phyloP scores from a whole-genome alignment of 495 filamentous ascomycete species.

The Xylaria sp. region DNA sequence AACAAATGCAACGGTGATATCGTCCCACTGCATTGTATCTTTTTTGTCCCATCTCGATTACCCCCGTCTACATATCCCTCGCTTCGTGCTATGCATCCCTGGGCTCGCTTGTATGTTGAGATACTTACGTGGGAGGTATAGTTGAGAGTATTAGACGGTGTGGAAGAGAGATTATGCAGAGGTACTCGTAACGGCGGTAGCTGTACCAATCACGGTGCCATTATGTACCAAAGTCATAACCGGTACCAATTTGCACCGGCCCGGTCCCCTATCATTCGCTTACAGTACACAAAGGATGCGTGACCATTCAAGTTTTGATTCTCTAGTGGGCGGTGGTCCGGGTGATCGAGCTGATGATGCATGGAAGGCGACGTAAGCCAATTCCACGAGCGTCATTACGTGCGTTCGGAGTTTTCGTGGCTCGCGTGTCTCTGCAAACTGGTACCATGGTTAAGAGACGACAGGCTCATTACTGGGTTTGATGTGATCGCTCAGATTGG shows the following conservation, averaged over 20 bases:
- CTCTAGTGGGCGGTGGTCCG: not conserved
- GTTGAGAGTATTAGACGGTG: not conserved
- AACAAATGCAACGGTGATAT: conserved; percentile 27
- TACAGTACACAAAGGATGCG: conserved; percentile 5
- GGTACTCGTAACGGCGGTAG: conserved; percentile 8
- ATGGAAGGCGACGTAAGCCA: conserved; percentile 14
- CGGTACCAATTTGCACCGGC: conserved; percentile 2
- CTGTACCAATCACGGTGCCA: conserved; percentile 15
- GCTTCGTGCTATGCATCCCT: conserved; percentile 24
- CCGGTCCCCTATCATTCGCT: conserved; percentile 11
- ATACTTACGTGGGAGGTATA: conserved; percentile 5
- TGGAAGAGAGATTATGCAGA: conserved; percentile 4
- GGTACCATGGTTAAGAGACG: conserved; percentile 23
- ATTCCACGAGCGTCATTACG: conserved; percentile 22
- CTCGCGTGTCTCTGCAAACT: conserved; percentile 16
- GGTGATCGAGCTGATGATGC: conserved; percentile 17
- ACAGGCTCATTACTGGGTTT: not conserved
- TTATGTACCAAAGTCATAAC: not conserved
- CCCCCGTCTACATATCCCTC: conserved; percentile 17
- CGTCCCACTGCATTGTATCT: conserved; percentile 26
- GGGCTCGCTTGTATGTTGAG: not conserved
- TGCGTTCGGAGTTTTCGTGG: conserved; percentile 26
- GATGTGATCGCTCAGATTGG: conserved; percentile 21
- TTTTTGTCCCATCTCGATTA: conserved; percentile 24
- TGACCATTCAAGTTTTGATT: conserved; percentile 13